A percentile compares a stretch with the other conserved stretches of the same genome.
Evolutionary conservation across 2,329 filamentous ascomycete species (phyloP).

Genomic region (Diaporthe aspalathi): DNA sequence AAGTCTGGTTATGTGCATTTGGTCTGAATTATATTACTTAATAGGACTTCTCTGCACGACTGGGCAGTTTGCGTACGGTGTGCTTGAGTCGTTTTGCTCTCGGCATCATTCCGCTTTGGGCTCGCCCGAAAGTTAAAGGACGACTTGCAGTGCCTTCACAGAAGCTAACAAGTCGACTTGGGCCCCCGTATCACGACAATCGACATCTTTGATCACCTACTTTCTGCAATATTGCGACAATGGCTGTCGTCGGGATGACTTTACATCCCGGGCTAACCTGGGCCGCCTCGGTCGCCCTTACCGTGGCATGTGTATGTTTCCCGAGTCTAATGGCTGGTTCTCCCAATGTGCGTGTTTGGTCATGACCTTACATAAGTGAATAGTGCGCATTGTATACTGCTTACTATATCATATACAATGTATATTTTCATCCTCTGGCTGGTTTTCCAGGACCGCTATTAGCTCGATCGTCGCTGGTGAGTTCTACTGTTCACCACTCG

Average conservation of each 20-base stretch:
- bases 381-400: neutral
- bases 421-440: constrained; percentile 1
- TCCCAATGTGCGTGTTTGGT: too few species aligned
- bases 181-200: too few species aligned
- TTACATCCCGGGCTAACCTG: neutral
- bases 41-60: neutral
- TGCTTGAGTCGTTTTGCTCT: neutral
- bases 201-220: too few species aligned
- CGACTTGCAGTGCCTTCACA: too few species aligned
- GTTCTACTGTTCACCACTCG: neutral
- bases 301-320: neutral
- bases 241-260: neutral
- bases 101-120: constrained; percentile 9
- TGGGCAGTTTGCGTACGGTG: neutral
- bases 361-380: neutral
- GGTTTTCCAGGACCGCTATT: constrained; percentile 1
- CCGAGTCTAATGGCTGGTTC: too few species aligned
- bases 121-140: neutral
- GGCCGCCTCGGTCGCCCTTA: neutral
- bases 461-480: constrained; percentile 9
- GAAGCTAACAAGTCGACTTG: neutral
- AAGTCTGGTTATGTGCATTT: too few species aligned
- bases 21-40: too few species aligned
- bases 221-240: neutral
- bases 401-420: neutral